Evolutionary conservation across 2,329 filamentous ascomycete species (phyloP).

Genomic region (Cytospora chrysosperma): DNA sequence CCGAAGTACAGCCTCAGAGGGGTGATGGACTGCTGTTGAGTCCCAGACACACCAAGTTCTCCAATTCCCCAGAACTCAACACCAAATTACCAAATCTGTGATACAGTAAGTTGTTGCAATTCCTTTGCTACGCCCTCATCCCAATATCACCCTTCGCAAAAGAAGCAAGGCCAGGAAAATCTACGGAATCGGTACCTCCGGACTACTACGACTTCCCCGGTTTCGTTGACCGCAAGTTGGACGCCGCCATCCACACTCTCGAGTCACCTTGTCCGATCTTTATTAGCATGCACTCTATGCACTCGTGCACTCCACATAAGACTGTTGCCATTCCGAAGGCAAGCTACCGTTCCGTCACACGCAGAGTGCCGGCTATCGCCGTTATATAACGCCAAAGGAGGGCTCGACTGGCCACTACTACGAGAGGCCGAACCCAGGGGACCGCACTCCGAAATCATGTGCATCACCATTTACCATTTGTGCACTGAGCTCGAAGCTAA

Average conservation of each 20-base stretch:
- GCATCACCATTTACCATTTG: neutral
- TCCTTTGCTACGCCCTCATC: neutral
- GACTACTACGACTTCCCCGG: neutral
- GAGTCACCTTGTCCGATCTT: slow-evolving; percentile 4
- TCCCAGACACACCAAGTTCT: neutral
- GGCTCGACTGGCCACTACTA: neutral
- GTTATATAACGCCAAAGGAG: neutral
- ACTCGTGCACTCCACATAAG: neutral
- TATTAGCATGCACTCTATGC: neutral
- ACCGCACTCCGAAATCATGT: neutral
- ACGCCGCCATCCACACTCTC: slow-evolving; percentile 1
- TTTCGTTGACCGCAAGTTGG: slow-evolving; percentile 24
- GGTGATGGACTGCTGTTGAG: slow-evolving; percentile 11
- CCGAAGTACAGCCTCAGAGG: slow-evolving; percentile 16
- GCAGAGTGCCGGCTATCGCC: neutral
- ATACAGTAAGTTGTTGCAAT: neutral
- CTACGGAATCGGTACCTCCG: neutral
- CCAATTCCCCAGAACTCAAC: neutral
- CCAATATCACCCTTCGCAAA: neutral
- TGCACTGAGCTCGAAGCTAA: neutral
- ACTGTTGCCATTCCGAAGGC: neutral
- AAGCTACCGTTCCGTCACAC: neutral
- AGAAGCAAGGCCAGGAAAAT: neutral
- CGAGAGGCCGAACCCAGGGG: neutral
- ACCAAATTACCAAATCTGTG: neutral